Conservation (phyloP, 805 yeast genomes). For the Hanseniaspora pseudoguilliermondii region DNA sequence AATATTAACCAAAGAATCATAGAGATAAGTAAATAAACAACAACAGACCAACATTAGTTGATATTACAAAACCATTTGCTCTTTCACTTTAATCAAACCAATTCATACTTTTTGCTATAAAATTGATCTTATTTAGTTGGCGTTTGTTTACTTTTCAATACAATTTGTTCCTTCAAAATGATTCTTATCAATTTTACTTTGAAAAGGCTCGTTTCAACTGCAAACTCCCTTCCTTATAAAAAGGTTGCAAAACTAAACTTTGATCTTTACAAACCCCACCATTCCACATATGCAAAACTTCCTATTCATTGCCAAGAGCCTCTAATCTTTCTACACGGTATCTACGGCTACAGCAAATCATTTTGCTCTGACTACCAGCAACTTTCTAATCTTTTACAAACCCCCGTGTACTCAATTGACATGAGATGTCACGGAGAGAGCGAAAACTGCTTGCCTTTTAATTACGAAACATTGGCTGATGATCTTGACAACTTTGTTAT, state of each 20-base stretch:
- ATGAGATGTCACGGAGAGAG: slow-evolving; percentile 46
- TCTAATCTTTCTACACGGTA: slow-evolving; percentile 38
- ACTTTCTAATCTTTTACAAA: slow-evolving; percentile 25
- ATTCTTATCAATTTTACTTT: background rate
- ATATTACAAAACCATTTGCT: too few species aligned
- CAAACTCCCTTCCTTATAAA: slow-evolving; percentile 13
- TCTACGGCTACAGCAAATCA: slow-evolving; percentile 28
- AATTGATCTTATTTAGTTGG: too few species aligned
- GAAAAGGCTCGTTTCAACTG: background rate
- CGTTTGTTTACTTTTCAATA: too few species aligned
- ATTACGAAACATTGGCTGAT: slow-evolving; percentile 32
- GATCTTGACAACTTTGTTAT: slow-evolving; percentile 31
- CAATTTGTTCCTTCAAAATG: background rate
- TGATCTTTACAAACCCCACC: slow-evolving; percentile 21
- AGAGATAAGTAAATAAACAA: too few species aligned
- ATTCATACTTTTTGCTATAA: too few species aligned
- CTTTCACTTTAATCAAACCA: too few species aligned
- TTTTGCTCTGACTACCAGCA: slow-evolving; percentile 31
- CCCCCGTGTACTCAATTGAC: slow-evolving; percentile 35
- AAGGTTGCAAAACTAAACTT: slow-evolving; percentile 20
- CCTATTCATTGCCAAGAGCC: slow-evolving; percentile 23
- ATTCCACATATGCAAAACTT: slow-evolving; percentile 16
- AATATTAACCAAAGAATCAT: too few species aligned
- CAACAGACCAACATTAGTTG: too few species aligned
- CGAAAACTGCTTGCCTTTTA: slow-evolving; percentile 33